Percentiles rank a stretch among this genome's conserved stretches.
These are phyloP conservation scores for Dendryphion nanum DNA, from an alignment of 2,329 filamentous ascomycete genomes.

Conservation along the genomic window DNA sequence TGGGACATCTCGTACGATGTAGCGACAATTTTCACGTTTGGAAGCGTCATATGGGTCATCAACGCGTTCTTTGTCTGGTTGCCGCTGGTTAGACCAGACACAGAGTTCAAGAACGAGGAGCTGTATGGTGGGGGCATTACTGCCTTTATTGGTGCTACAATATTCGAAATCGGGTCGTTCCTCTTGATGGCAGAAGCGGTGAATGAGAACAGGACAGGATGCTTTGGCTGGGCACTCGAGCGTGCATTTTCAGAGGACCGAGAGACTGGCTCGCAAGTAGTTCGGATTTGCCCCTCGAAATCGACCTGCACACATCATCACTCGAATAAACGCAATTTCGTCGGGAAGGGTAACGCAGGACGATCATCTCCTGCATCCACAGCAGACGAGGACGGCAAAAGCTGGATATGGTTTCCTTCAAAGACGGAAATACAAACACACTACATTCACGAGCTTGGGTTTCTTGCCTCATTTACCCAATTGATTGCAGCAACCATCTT, in stretches of 20 bases:
- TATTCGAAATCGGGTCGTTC: constrained; percentile 65
- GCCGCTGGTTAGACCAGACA: constrained; percentile 54
- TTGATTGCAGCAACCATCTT: constrained; percentile 62
- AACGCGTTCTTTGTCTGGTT: constrained; percentile 66
- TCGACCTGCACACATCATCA: constrained; percentile 38
- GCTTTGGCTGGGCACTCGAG: constrained; percentile 69
- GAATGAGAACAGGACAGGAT: constrained; percentile 64
- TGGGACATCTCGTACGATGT: constrained; percentile 60
- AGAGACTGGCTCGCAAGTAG: constrained; percentile 13
- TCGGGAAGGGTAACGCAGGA: constrained; percentile 14
- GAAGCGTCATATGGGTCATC: constrained; percentile 44
- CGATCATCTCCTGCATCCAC: background rate
- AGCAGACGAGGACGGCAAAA: constrained; percentile 1
- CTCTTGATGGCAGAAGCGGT: constrained; percentile 65
- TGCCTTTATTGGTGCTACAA: constrained; percentile 64
- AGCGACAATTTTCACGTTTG: constrained; percentile 54
- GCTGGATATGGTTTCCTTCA: constrained; percentile 62
- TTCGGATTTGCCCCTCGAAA: constrained; percentile 12
- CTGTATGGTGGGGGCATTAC: constrained; percentile 59
- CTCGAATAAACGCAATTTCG: constrained; percentile 29
- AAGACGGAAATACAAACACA: constrained; percentile 57
- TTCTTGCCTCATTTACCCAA: constrained; percentile 59
- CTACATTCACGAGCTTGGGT: constrained; percentile 62
- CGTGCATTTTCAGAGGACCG: constrained; percentile 40
- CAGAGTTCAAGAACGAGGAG: constrained; percentile 55